Evolutionary conservation across 495 filamentous ascomycete species (phyloP).

Genomic region (Thermochaetoides thermophila): DNA sequence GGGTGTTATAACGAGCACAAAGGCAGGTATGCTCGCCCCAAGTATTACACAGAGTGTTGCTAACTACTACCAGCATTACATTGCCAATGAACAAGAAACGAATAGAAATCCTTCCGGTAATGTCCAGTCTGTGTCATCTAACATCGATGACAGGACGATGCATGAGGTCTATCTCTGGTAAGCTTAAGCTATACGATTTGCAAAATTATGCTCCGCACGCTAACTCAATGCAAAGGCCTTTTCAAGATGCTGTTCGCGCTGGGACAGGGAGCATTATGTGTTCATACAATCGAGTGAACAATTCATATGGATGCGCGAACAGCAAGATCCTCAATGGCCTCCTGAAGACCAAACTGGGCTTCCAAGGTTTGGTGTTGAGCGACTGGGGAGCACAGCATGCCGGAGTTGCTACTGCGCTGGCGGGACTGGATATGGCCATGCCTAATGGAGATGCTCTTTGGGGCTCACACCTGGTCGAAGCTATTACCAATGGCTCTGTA

Average conservation of each 20-base stretch:
- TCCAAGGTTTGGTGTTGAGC: conserved; percentile 45
- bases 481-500: conserved; percentile 36
- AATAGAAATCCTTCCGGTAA: conserved; percentile 37
- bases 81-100: conserved; percentile 52
- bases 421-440: conserved; percentile 50
- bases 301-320: conserved; percentile 50
- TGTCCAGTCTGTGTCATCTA: conserved; percentile 39
- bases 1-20: conserved; percentile 40
- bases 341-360: conserved; percentile 48
- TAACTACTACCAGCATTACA: conserved; percentile 34
- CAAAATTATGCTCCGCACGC: too few relatives aligned
- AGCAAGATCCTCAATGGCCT: conserved; percentile 45
- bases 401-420: conserved; percentile 36
- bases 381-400: conserved; percentile 52
- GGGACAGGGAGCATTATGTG: conserved; percentile 52
- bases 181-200: too few relatives aligned
- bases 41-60: background rate
- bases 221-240: too few relatives aligned
- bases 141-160: conserved; percentile 52
- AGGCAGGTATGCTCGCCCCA: conserved; percentile 31
- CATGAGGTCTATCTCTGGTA: conserved; percentile 60
- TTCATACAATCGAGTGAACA: conserved; percentile 54
- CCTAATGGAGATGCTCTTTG: conserved; percentile 31
- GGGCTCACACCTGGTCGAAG: conserved; percentile 24
- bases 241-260: conserved; percentile 49